Percentiles rank a stretch among this genome's conserved stretches.
phyloP scores from a whole-genome alignment of 805 yeast genomes.

The Hanseniaspora taiwanica region DNA sequence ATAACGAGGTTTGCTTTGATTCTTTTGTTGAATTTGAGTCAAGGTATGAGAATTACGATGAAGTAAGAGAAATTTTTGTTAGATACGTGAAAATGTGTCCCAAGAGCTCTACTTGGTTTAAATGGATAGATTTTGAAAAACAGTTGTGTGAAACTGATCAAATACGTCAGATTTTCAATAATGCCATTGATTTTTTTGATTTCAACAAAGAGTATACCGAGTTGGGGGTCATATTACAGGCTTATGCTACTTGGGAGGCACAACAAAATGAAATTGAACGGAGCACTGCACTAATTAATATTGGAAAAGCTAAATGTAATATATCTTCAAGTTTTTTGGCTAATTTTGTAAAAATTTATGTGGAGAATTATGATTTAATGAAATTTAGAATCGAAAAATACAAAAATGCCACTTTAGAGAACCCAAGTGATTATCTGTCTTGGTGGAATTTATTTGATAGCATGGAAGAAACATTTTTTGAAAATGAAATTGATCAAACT shows the following conservation, averaged over 20 bases:
- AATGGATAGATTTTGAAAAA: constrained; percentile 65
- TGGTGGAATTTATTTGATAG: constrained; percentile 72
- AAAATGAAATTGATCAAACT: constrained; percentile 20
- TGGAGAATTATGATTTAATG: constrained; percentile 39
- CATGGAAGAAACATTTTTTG: constrained; percentile 25
- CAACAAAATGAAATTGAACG: constrained; percentile 47
- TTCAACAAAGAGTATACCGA: constrained; percentile 18
- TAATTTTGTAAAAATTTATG: constrained; percentile 54
- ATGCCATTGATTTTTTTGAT: constrained; percentile 44
- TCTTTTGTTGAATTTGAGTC: constrained; percentile 62
- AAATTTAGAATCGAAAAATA: constrained; percentile 44
- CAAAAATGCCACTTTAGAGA: constrained; percentile 30
- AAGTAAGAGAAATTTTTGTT: constrained; percentile 45
- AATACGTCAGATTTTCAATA: constrained; percentile 51
- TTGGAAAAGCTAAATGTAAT: constrained; percentile 32
- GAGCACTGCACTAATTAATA: constrained; percentile 41
- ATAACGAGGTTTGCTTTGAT: constrained; percentile 43
- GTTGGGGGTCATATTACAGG: constrained; percentile 28
- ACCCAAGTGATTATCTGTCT: constrained; percentile 51
- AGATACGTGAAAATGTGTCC: constrained; percentile 41
- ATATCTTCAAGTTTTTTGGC: constrained; percentile 31
- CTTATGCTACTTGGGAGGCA: constrained; percentile 67
- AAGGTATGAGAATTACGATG: constrained; percentile 44
- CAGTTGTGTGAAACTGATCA: constrained; percentile 32
- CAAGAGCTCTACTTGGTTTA: constrained; percentile 46